A percentile compares a stretch with the other conserved stretches of the same genome.
phyloP scores from a whole-genome alignment of 495 filamentous ascomycete genomes.

The Lentithecium fluviatile region DNA sequence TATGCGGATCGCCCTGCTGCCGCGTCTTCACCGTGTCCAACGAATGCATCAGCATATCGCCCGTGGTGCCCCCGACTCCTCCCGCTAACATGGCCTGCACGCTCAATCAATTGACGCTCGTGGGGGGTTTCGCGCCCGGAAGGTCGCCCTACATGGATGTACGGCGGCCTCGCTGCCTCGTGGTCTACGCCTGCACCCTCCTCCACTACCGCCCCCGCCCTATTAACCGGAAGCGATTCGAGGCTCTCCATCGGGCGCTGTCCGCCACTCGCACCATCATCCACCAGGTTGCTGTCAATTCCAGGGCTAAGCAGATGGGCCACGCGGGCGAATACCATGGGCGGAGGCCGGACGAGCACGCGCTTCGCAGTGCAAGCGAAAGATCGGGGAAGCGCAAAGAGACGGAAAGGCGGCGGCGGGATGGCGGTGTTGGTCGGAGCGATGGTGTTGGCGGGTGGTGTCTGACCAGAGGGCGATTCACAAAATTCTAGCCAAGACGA shows the following conservation, averaged over 20 bases:
- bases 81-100: constrained; percentile 89
- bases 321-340: constrained; percentile 43
- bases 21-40: constrained; percentile 99
- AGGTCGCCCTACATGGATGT: constrained; percentile 32
- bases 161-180: constrained; percentile 40
- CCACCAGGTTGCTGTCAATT: constrained; percentile 30
- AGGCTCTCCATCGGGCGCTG: constrained; percentile 16
- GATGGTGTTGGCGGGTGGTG: neutral
- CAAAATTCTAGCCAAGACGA: constrained; percentile 21
- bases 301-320: constrained; percentile 36
- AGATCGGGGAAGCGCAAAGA: constrained; percentile 41
- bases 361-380: constrained; percentile 5
- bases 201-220: neutral
- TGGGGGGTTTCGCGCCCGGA: neutral
- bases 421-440: neutral
- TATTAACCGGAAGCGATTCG: constrained; percentile 1
- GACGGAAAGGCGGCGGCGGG: neutral
- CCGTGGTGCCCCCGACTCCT: constrained; percentile 83
- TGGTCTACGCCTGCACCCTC: constrained; percentile 33
- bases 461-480: neutral
- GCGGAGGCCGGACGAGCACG: constrained; percentile 9
- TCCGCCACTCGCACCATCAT: constrained; percentile 36
- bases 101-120: neutral
- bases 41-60: constrained; percentile 98
- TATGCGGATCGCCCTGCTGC: constrained; percentile 90